Evolutionary conservation across 148 eudicot species (phyloP), one percentile per base, ranked within the genome.

Genomic region (Bassia scoparia): DNA sequence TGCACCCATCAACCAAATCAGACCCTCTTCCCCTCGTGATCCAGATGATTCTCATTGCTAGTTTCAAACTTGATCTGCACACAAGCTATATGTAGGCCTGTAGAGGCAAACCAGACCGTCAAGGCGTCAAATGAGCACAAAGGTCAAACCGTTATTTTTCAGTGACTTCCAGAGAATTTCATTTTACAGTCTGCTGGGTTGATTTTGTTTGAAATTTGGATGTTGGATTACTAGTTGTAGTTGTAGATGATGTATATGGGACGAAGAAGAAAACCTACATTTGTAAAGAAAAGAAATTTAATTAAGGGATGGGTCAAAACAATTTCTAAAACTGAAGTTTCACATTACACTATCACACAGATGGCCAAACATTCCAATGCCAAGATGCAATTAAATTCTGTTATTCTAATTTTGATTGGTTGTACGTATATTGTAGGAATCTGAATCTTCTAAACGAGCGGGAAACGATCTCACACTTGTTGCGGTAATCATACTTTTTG

Each of bases 361-460:
- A 27, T 54, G 43, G 9, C 13, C 1, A 0, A 71, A 27, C 21
- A 55, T 31, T 46, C 23, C 17, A 60, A 26, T 67, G 5, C 16
- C 26, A 3, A 29, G 23, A 27, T 61, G 46, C 68, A 23, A 55
- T 12, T 59, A 35, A n/a, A 65, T 62, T 29, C 14, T 70, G 10
- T 55, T 33, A 56, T 30, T 60, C 23, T 16, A 37, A 24, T 69
- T 26, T 46, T 56, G 59, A 10, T 65, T 34, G n/a, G 24, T 65
- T 12, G 33, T 34, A 69, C 61, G 10, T 41, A 64, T 37, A 58
- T 30, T 84, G 82, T 89, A 92, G 99, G 87, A 87, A 87, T 72
- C 74, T 96, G 66, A 84, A 85, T 78, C 79, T 87, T 76, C 79
- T 96, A 48, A 85, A 90, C 84, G 85, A 81, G 72, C 87, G 88